Conservation (phyloP, 257 asterid genomes). For the Solanum microdontum region DNA sequence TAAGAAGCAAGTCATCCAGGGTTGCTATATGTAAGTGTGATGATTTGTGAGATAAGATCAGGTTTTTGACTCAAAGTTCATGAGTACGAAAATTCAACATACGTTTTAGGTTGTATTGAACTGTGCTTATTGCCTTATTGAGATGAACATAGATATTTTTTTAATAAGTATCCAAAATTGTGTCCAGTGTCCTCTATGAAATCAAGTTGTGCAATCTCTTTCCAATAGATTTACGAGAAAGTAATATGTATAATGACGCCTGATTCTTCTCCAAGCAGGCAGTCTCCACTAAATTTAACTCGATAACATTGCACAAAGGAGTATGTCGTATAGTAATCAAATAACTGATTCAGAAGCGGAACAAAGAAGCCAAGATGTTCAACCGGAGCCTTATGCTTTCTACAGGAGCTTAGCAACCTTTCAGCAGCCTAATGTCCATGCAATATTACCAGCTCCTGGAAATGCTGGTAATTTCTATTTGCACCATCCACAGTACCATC, state of each 20-base stretch:
- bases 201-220: not conserved
- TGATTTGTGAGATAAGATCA: not conserved
- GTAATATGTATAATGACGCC: not conserved
- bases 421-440: constrained; percentile 41
- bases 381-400: constrained; percentile 48
- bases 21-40: not conserved
- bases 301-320: constrained; percentile 61
- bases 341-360: constrained; percentile 48
- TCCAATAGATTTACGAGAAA: not conserved
- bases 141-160: not conserved
- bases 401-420: constrained; percentile 39
- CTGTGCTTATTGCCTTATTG: not conserved
- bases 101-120: not conserved
- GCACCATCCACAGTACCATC: constrained; percentile 52
- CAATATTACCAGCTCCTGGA: constrained; percentile 27
- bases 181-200: not conserved
- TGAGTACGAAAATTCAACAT: not conserved
- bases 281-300: constrained; percentile 8
- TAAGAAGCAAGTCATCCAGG: not conserved
- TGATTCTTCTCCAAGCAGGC: constrained; percentile 25
- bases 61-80: not conserved
- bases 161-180: not conserved
- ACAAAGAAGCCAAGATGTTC: constrained; percentile 47
- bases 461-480: constrained; percentile 27
- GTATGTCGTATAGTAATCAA: constrained; percentile 38